Evolutionary conservation across 345 rosid species (phyloP), one percentile per base, ranked within the genome.

Genomic region (Salix udensis): DNA sequence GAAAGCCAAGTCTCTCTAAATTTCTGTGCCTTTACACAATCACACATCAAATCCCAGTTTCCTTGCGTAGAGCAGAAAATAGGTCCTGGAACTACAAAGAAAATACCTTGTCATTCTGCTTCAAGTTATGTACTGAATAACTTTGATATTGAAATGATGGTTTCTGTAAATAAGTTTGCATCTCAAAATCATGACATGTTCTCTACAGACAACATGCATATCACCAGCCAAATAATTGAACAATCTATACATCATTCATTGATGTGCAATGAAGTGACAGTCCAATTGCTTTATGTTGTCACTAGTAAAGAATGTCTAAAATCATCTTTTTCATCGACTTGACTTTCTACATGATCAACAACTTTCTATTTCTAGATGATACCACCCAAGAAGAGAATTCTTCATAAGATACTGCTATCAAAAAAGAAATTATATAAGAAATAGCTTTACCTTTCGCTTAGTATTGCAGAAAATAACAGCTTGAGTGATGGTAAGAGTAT

Each of bases 391-490:
- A 40, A 40, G 46, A 11, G 21, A 55, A 55, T 55, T 55, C 13
- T 8, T n/a, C 61, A 55, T n/a, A n/a, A n/a, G 26, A 52, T 48
- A 21, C 15, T 24, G 66, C 42, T 24, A 4, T 13, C 19, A 58
- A 16, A 26, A 30, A 19, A 30, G n/a, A 40, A 23, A 44, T 5
- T 28, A 68, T 19, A 66, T 8, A 9, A 52, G 26, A 14, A 12
- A 13, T 30, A 70, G 23, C 2, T 58, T 55, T 85, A 96, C 98
- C 98, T 96, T 96, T 78, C 94, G 81, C 85, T 93, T 96, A 9
- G 97, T 96, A 85, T 93, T 96, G 92, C 98, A 96, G 87, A 96
- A 96, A 70, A 96, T 93, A 85, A 96, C 97, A 77, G 99, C 97
- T 83, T 90, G 98, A 18, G 97, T 93, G 72, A 96, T 91, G 28